Percentiles rank a stretch among this genome's conserved stretches.
Evolutionary conservation across 345 rosid species (phyloP).

Genomic region (Mercurialis annua): DNA sequence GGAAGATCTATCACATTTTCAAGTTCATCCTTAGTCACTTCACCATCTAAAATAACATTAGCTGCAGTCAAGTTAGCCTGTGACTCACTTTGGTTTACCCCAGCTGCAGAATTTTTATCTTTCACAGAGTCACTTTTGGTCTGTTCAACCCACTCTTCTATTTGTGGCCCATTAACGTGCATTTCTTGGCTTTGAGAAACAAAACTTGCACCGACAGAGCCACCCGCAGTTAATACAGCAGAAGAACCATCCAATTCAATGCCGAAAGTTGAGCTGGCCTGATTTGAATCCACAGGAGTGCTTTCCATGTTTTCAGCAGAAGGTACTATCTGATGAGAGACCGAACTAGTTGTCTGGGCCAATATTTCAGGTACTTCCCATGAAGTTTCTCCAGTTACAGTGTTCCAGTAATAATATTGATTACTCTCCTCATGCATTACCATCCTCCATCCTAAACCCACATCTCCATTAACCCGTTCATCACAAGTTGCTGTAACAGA

Average conservation of each 20-base stretch:
- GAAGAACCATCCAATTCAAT: conserved; percentile 35
- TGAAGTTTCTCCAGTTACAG: conserved; percentile 93
- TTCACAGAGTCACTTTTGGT: conserved; percentile 29
- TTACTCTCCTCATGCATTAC: conserved; percentile 86
- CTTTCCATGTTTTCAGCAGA: conserved; percentile 33
- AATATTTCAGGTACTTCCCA: conserved; percentile 79
- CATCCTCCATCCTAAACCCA: conserved; percentile 68
- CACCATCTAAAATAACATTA: conserved; percentile 24
- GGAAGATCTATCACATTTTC: conserved; percentile 38
- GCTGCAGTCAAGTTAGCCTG: conserved; percentile 25
- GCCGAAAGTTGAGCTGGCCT: conserved; percentile 23
- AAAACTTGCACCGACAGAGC: conserved; percentile 21
- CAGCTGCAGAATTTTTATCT: conserved; percentile 25
- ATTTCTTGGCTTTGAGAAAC: conserved; percentile 27
- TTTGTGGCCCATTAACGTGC: conserved; percentile 19
- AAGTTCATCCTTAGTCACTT: conserved; percentile 26
- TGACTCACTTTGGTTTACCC: conserved; percentile 29
- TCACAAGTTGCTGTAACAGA: conserved; percentile 39
- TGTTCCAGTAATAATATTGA: conserved; percentile 92
- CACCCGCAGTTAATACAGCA: conserved; percentile 22
- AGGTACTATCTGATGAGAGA: conserved; percentile 25
- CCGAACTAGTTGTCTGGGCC: conserved; percentile 35
- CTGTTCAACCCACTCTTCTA: conserved; percentile 29
- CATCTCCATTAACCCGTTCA: conserved; percentile 45
- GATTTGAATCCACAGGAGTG: conserved; percentile 28